These are phyloP conservation scores for Coemansia sp. DNA, from an alignment of 192 early-diverging fungal genomes.

Conservation along the genomic window DNA sequence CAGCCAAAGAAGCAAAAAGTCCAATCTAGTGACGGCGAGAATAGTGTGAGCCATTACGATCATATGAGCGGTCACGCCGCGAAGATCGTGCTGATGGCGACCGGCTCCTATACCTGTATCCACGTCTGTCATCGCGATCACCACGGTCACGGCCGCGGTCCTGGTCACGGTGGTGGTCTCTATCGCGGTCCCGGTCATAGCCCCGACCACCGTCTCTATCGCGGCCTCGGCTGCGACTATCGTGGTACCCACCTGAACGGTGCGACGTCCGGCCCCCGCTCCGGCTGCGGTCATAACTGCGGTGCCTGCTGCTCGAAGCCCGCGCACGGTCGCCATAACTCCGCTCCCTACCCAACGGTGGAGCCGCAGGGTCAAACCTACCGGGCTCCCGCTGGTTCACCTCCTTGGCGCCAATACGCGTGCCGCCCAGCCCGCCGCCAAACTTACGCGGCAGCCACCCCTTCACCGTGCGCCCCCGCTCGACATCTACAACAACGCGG, in stretches of 20 bases:
- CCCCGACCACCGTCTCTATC: neutral
- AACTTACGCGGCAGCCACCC: conserved; percentile 78
- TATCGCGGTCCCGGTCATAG: conserved; percentile 3
- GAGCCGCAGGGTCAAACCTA: conserved; percentile 31
- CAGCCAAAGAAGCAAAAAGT: neutral
- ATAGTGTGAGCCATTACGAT: conserved; percentile 30
- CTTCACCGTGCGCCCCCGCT: conserved; percentile 94
- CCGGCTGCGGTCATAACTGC: conserved; percentile 17
- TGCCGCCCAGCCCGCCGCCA: conserved; percentile 49
- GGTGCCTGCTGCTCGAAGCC: conserved; percentile 7
- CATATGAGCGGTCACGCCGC: conserved; percentile 46
- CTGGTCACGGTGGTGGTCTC: conserved; percentile 5
- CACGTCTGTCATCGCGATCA: conserved; percentile 20
- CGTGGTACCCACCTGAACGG: neutral
- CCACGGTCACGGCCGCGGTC: conserved; percentile 13
- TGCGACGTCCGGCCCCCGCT: conserved; percentile 12
- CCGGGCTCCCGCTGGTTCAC: conserved; percentile 42
- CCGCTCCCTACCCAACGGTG: neutral
- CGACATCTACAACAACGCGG: conserved; percentile 89
- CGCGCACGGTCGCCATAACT: conserved; percentile 12
- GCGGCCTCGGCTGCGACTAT: conserved; percentile 6
- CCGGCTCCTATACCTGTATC: conserved; percentile 32
- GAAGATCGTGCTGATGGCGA: conserved; percentile 36
- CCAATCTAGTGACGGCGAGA: conserved; percentile 14
- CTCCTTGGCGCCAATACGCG: conserved; percentile 34